Evolutionary conservation across 2,329 filamentous ascomycete genomes (phyloP), one percentile per base, ranked within the genome.

Genomic region (Clathrospora elynae): DNA sequence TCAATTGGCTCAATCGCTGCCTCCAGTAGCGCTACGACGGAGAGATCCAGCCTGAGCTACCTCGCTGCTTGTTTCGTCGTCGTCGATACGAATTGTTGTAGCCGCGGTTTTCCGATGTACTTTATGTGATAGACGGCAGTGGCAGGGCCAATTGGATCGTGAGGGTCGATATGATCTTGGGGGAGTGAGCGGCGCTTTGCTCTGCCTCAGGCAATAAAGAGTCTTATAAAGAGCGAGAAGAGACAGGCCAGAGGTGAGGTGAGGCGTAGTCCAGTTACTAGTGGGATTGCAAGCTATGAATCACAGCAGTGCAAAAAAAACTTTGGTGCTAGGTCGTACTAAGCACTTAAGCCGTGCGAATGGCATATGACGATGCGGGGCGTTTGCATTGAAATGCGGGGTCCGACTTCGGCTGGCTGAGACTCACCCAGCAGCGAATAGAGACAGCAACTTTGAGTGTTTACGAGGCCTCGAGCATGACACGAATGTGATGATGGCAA

Each of bases 321-420:
- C 24, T 43, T 42, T 41, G 37, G 48, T 35, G 43, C 48, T 51
- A 43, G 47, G 47, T 46, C 29, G 22, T 40, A 35, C 49, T 42
- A 42, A 39, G 42, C 22, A 42, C 14, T 25, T 33, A 35, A 43
- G 43, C 35, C 32, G 41, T 30, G 26, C 11, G 26, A 41, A 24
- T 36, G 30, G 42, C 49, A 45, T 51, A 54, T 53, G 49, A 55
- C 49, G 42, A 49, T 46, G 46, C 46, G 49, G 49, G 49, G 45
- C 41, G 44, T 42, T 38, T 45, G 46, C 39, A 38, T 19, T 29
- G 31, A 38, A 43, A 30, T 44, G 44, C 44, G 35, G 40, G 47
- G 42, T 42, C 45, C 51, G 48, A 49, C 32, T 52, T 50, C 49
- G 48, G 38, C 46, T 28, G 18, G 24, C 36, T 25, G 14, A 13